These are phyloP conservation scores for Codiaeum variegatum DNA, from an alignment of 441 rosid genomes.

Conservation along the genomic window DNA sequence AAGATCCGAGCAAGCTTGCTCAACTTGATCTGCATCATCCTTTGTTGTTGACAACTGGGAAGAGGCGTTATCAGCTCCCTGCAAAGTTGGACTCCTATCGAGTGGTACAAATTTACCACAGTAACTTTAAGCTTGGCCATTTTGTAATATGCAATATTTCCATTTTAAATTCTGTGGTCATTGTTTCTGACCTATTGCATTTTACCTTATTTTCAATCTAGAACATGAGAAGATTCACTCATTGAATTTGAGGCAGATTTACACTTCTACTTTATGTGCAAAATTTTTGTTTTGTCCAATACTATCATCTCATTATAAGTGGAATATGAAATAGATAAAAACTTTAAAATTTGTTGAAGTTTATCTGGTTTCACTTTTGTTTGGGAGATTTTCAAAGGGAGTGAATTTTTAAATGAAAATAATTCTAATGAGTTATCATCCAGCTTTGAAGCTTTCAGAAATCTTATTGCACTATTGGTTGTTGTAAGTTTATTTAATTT, in stretches of 20 bases:
- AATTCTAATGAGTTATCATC: background rate
- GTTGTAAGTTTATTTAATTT: background rate
- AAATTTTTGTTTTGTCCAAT: background rate
- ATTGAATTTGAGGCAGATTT: background rate
- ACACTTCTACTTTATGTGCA: background rate
- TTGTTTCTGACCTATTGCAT: background rate
- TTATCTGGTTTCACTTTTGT: background rate
- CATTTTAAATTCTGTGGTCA: background rate
- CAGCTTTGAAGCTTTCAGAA: background rate
- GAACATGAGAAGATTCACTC: background rate
- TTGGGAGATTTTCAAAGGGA: background rate
- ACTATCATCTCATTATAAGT: background rate
- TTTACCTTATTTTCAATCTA: background rate
- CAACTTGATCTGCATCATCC: slow-evolving; percentile 94
- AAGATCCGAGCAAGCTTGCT: slow-evolving; percentile 94
- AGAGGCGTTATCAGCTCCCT: slow-evolving; percentile 67
- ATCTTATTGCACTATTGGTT: background rate
- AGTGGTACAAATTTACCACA: slow-evolving; percentile 46
- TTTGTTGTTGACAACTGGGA: slow-evolving; percentile 75
- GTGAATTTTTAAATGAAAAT: background rate
- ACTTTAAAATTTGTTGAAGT: background rate
- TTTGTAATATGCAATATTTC: slow-evolving; percentile 7
- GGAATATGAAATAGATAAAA: background rate
- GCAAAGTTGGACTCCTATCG: slow-evolving; percentile 77
- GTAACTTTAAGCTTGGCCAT: slow-evolving; percentile 5